phyloP scores from a whole-genome alignment of 2,329 filamentous ascomycete genomes.

The Escovopsis sp. region DNA sequence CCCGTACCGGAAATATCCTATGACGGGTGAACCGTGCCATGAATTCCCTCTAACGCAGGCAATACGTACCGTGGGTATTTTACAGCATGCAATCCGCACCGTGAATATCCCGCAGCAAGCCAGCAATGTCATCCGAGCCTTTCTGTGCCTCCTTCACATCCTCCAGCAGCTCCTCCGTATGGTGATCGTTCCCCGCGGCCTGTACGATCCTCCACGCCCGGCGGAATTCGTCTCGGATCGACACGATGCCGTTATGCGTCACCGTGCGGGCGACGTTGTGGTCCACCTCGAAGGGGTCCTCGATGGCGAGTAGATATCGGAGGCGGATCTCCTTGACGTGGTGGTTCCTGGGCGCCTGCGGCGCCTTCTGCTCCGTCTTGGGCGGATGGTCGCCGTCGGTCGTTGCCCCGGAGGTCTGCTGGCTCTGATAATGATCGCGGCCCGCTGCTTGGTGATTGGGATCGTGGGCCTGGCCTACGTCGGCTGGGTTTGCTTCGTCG shows the following conservation, averaged over 20 bases:
- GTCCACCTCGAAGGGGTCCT: conserved; percentile 77
- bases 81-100: too few species aligned
- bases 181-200: conserved; percentile 22
- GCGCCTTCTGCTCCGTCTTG: neutral
- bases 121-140: conserved; percentile 10
- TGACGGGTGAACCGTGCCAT: too few species aligned
- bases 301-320: conserved; percentile 75
- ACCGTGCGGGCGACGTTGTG: conserved; percentile 85
- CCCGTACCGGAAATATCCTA: too few species aligned
- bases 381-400: neutral
- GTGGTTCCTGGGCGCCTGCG: conserved; percentile 13
- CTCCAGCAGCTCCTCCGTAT: conserved; percentile 35
- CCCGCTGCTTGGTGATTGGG: too few species aligned
- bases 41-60: too few species aligned
- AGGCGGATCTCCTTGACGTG: conserved; percentile 54
- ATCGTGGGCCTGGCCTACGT: too few species aligned
- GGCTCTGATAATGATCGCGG: too few species aligned
- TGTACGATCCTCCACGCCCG: conserved; percentile 61
- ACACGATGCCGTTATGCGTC: conserved; percentile 64
- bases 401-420: conserved; percentile 26
- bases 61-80: too few species aligned
- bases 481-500: too few species aligned
- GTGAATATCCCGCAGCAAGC: conserved; percentile 20
- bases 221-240: conserved; percentile 72
- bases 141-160: conserved; percentile 25